Base-by-base conservation (phyloP, 2,329 filamentous ascomycete species). In the Xylariales sp. region DNA sequence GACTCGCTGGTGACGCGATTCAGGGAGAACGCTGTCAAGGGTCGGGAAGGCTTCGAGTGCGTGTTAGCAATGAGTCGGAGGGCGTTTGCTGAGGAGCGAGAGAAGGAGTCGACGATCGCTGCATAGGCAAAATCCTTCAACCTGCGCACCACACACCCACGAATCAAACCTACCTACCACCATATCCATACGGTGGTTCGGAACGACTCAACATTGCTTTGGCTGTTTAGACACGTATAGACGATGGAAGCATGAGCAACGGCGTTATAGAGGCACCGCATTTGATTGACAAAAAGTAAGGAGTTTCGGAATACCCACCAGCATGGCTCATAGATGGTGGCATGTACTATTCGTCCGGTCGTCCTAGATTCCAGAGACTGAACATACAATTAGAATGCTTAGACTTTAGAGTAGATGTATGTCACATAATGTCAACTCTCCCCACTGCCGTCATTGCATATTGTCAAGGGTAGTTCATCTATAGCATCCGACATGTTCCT, bases 41-140 rank as follows among this genome's bases (percentile, higher is more conserved):
- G 93, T 50, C 82, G 86, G 50, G 90, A 97, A 65, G 93, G 93
- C 2, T 98, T 98, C 60, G 93, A 98, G 71, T 80, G 84, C 48
- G 93, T 98, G 7, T 75, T 98, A 22, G 87, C 88, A 60, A 95
- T 95, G 83, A 95, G 88, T 64, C 74, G 91, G 51, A 80, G 87
- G 58, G 90, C 90, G 1, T 97, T 96, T 58, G 84, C 87, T 43
- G 88, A 96, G 73, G 88, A 97, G 69, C 80, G 82, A 63, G 84
- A 87, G 60, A 73, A 78, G 47, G 73, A 24, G 21, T 28, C 29
- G 9, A n/a, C 24, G 8, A 27, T 27, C 8, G n/a, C 20, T 15
- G 24, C 25, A 31, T 39, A 39, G 24, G 22, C 10, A 22, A 15
- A n/a, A 20, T 27, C 24, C n/a, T n/a, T n/a, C n/a, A n/a, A n/a